Base-by-base conservation (phyloP, 352 stramenopile genomes). In the Phytopythium sindhum region DNA sequence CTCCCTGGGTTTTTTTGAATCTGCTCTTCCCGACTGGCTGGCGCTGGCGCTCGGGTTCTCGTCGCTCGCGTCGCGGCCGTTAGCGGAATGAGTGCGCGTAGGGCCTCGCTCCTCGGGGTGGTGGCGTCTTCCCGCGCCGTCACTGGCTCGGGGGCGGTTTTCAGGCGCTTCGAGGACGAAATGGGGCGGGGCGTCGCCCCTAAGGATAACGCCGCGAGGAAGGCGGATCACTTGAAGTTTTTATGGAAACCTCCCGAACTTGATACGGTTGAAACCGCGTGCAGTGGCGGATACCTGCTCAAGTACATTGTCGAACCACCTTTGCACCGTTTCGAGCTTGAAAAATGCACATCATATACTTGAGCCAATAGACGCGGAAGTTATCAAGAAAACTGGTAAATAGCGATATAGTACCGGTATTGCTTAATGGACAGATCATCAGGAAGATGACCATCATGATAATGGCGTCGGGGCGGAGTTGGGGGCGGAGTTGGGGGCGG, bases 11-110 rank as follows among this genome's bases (percentile, higher is more conserved):
- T 4, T 28, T 37, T 10, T 28, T 11, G 31, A 0, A 21, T 19
- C 29, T 58, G 17, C 52, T 58, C 21, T 45, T 45, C 21, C 52
- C 7, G 28, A 4, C 28, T n/a, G 14, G 12, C 33, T 44, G 28
- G 21, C 52, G 52, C 52, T 47, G 8, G 52, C 4, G 4, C 47
- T n/a, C 24, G 17, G 23, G 47, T 33, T 31, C 47, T 53, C 53
- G 53, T 59, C 53, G 53, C 33, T 59, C 53, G 54, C 54, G 54
- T 31, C 54, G 54, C 54, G 33, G 35, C 39, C 54, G 48, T 55
- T 55, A 28, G 48, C 17, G 28, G 48, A 55, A 55, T 55, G 48
- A 55, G 28, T 28, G 6, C 48, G 26, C 4, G 47, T 14, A 37
- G 7, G n/a, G n/a, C n/a, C n/a, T n/a, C n/a, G n/a, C n/a, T n/a